Evolutionary conservation across 495 filamentous ascomycete species (phyloP).

Genomic region (Glarea lozoyensis): DNA sequence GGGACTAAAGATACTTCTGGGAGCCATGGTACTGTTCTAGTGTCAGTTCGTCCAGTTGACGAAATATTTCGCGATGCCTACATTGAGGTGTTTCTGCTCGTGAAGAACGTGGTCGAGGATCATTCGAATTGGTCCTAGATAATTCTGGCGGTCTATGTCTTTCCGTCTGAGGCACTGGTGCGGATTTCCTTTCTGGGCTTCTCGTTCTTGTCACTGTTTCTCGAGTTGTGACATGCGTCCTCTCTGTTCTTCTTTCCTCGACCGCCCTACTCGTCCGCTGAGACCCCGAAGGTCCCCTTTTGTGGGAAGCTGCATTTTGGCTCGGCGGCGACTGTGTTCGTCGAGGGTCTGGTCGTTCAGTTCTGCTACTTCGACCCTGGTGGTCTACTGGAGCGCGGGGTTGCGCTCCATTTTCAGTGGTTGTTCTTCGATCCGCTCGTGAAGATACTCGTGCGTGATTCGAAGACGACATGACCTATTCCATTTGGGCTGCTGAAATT

Average conservation of each 20-base stretch:
- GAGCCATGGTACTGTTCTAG: conserved; percentile 49
- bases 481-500: too few species aligned
- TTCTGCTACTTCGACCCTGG: conserved; percentile 7
- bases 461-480: conserved; percentile 23
- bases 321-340: conserved; percentile 16
- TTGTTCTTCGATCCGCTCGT: conserved; percentile 15
- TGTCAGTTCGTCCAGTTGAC: not conserved
- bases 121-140: conserved; percentile 10
- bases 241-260: conserved; percentile 33
- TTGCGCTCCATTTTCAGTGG: conserved; percentile 19
- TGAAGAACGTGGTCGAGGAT: conserved; percentile 10
- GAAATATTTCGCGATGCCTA: conserved; percentile 2
- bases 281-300: conserved; percentile 15
- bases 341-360: conserved; percentile 13
- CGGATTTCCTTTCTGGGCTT: conserved; percentile 56
- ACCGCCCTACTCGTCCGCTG: conserved; percentile 13
- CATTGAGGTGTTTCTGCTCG: conserved; percentile 17
- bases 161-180: conserved; percentile 17
- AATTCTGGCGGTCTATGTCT: conserved; percentile 7
- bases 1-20: conserved; percentile 74
- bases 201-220: conserved; percentile 53
- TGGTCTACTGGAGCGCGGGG: conserved; percentile 16
- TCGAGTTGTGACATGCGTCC: conserved; percentile 49
- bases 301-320: conserved; percentile 9
- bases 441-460: conserved; percentile 17